Evolutionary conservation across 2,329 filamentous ascomycete species (phyloP).

Genomic region (Trichoderma koningiopsis): DNA sequence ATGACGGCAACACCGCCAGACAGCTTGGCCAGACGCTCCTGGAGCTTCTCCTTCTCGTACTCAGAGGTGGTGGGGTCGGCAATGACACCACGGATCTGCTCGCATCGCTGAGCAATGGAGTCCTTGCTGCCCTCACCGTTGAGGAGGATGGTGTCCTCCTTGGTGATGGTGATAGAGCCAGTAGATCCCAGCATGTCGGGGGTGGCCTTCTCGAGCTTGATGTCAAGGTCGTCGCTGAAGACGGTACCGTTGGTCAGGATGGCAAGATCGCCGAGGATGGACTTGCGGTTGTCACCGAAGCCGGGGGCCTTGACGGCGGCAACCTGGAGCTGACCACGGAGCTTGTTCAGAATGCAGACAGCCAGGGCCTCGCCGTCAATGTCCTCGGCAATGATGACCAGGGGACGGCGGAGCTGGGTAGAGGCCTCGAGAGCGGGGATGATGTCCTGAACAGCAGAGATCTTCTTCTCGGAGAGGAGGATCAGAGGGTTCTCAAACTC

Average conservation of each 20-base stretch:
- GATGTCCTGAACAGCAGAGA: conserved; percentile 98
- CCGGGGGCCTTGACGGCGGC: conserved; percentile 98
- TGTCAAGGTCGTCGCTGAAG: conserved; percentile 96
- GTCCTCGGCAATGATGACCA: conserved; percentile 98
- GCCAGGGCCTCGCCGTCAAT: conserved; percentile 98
- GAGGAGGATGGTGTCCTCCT: conserved; percentile 98
- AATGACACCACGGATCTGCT: conserved; percentile 98
- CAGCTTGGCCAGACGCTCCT: conserved; percentile 98
- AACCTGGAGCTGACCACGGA: conserved; percentile 98
- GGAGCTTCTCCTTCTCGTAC: conserved; percentile 99
- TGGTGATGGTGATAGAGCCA: conserved; percentile 98
- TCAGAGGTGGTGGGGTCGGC: conserved; percentile 91
- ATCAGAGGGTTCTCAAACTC: conserved; percentile 99
- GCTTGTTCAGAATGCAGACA: conserved; percentile 99
- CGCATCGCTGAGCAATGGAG: conserved; percentile 87
- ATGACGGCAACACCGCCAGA: conserved; percentile 99
- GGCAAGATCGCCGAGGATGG: conserved; percentile 94
- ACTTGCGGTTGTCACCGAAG: conserved; percentile 99
- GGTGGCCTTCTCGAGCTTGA: conserved; percentile 98
- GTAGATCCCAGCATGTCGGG: conserved; percentile 95
- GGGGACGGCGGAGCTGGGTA: conserved; percentile 89
- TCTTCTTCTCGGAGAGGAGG: conserved; percentile 99
- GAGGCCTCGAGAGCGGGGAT: conserved; percentile 97
- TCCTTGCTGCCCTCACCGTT: conserved; percentile 98
- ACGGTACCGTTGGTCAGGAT: conserved; percentile 96